These are phyloP conservation scores for Telopea speciosissima DNA, from an alignment of 177 flowering plant species.

Conservation along the genomic window DNA sequence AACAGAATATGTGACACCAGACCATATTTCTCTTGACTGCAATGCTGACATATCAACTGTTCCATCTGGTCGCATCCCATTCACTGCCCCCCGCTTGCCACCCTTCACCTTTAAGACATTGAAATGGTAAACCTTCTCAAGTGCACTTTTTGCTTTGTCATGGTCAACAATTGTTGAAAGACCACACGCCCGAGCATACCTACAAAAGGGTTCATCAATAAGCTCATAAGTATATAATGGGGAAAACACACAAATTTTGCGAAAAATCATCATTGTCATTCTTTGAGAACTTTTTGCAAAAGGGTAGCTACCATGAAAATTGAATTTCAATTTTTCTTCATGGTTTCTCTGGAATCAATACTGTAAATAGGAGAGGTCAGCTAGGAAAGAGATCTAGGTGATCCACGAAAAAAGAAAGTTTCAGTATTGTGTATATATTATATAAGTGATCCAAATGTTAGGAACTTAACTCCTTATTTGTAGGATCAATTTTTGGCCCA, in stretches of 20 bases:
- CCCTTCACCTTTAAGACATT: slow-evolving; percentile 76
- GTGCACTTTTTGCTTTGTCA: slow-evolving; percentile 62
- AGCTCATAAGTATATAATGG: background rate
- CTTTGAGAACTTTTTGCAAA: background rate
- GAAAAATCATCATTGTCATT: too few species aligned
- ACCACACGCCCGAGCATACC: slow-evolving; percentile 93
- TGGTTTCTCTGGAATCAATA: background rate
- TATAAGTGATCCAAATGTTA: too few species aligned
- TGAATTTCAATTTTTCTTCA: background rate
- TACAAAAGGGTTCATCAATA: slow-evolving; percentile 18
- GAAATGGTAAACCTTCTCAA: slow-evolving; percentile 61
- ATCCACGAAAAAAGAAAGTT: too few species aligned
- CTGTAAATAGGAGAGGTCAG: too few species aligned
- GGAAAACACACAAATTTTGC: background rate
- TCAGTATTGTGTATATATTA: too few species aligned
- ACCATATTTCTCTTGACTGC: slow-evolving; percentile 96
- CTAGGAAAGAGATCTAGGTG: too few species aligned
- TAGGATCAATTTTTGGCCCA: too few species aligned
- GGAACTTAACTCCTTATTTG: too few species aligned
- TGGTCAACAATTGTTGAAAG: slow-evolving; percentile 76
- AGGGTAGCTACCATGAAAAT: background rate
- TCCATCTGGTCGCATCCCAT: slow-evolving; percentile 93
- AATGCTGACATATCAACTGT: slow-evolving; percentile 61
- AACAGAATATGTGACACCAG: slow-evolving; percentile 88
- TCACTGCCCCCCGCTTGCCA: slow-evolving; percentile 86